These are phyloP conservation scores for Geosmithia morbida DNA, from an alignment of 2,329 filamentous ascomycete species.

Conservation along the genomic window DNA sequence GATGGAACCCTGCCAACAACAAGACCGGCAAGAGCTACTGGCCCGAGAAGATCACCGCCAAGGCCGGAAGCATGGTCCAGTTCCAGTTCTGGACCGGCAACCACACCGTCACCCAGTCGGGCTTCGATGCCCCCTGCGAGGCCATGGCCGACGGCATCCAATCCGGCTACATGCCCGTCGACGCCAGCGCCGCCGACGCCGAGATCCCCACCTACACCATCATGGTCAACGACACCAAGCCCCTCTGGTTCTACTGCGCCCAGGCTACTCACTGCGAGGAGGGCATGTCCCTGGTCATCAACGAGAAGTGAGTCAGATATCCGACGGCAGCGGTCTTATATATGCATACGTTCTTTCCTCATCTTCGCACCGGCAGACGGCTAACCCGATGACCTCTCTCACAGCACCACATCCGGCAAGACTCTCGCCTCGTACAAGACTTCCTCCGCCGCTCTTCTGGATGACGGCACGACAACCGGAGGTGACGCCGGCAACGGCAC, in stretches of 20 bases:
- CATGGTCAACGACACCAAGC: constrained; percentile 51
- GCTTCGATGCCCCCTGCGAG: constrained; percentile 55
- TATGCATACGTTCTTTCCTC: too few relatives aligned
- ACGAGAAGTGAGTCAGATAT: constrained; percentile 55
- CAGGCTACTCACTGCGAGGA: constrained; percentile 60
- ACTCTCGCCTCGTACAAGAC: constrained; percentile 32
- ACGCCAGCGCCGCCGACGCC: constrained; percentile 30
- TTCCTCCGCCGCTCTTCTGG: constrained; percentile 13
- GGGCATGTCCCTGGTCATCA: constrained; percentile 66
- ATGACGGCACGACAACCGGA: not conserved
- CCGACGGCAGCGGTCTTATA: too few relatives aligned
- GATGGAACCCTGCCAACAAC: constrained; percentile 32
- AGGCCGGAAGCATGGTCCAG: constrained; percentile 48
- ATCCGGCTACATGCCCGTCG: constrained; percentile 53
- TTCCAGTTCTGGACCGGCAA: constrained; percentile 56
- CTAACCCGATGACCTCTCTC: not conserved
- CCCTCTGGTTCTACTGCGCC: constrained; percentile 69
- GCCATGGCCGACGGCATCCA: constrained; percentile 50
- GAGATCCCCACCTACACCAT: constrained; percentile 57
- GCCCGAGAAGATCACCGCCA: constrained; percentile 50
- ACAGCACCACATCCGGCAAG: not conserved
- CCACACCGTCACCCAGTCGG: constrained; percentile 69
- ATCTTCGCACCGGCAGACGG: not conserved
- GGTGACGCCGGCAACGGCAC: constrained; percentile 3
- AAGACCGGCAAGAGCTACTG: constrained; percentile 40